Evolutionary conservation across 2,329 filamentous ascomycete species (phyloP).

Genomic region (Fusarium verticillioides): DNA sequence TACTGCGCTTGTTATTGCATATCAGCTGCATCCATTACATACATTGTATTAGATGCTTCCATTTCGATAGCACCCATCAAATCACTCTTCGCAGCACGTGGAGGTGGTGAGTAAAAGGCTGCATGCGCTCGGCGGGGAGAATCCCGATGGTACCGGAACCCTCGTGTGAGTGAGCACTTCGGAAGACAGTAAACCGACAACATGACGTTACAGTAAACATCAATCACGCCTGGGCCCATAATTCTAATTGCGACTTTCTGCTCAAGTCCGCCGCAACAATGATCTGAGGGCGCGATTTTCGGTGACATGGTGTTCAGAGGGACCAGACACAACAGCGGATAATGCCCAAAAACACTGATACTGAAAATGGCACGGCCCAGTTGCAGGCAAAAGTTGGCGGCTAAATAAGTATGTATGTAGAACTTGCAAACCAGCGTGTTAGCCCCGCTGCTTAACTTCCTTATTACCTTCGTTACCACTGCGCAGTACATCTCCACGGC

Average conservation of each 20-base stretch:
- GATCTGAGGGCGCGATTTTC: constrained; percentile 11
- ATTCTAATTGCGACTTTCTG: constrained; percentile 15
- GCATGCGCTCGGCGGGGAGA: constrained; percentile 25
- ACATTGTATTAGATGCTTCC: neutral
- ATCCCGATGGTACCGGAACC: constrained; percentile 24
- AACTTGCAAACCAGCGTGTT: neutral
- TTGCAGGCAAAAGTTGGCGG: constrained; percentile 24
- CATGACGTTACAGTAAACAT: neutral
- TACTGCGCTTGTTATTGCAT: neutral
- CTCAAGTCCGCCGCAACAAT: constrained; percentile 14
- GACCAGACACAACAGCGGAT: constrained; percentile 10
- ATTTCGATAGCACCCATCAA: neutral
- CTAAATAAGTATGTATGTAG: constrained; percentile 19
- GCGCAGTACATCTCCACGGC: constrained; percentile 25
- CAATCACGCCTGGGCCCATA: constrained; percentile 16
- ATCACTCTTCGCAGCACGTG: constrained; percentile 22
- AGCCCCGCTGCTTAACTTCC: neutral
- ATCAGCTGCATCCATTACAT: constrained; percentile 2
- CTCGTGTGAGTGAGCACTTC: neutral
- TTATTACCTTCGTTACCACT: neutral
- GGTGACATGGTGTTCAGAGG: constrained; percentile 10
- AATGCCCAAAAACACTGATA: constrained; percentile 3
- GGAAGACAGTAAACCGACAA: neutral
- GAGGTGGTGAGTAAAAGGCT: constrained; percentile 13
- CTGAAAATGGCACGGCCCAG: neutral